These are phyloP conservation scores for Exophiala alcalophila DNA, from an alignment of 2,329 filamentous ascomycete species.

Conservation along the genomic window DNA sequence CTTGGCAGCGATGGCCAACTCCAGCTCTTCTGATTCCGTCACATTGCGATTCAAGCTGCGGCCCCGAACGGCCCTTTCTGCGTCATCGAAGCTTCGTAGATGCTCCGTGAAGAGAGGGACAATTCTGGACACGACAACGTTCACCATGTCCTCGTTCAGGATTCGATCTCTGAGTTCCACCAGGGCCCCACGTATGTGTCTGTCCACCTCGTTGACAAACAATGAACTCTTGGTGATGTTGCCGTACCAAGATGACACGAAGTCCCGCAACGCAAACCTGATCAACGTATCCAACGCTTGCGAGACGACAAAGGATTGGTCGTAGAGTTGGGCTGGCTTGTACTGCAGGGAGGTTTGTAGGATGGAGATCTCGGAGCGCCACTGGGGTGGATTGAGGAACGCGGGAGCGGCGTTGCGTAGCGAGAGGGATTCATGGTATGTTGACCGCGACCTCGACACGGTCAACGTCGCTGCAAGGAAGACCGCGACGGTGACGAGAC, in stretches of 20 bases:
- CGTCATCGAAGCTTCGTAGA: constrained; percentile 85
- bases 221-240: constrained; percentile 76
- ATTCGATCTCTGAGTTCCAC: constrained; percentile 69
- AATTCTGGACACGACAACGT: constrained; percentile 74
- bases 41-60: constrained; percentile 83
- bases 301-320: constrained; percentile 73
- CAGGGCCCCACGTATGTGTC: constrained; percentile 69
- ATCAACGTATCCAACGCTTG: constrained; percentile 76
- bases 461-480: constrained; percentile 56
- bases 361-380: constrained; percentile 67
- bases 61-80: constrained; percentile 81
- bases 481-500: constrained; percentile 55
- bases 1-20: constrained; percentile 91
- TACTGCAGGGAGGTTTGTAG: constrained; percentile 67
- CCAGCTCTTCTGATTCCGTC: constrained; percentile 93
- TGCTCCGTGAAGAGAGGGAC: constrained; percentile 87
- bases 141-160: constrained; percentile 74
- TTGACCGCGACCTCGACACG: constrained; percentile 32
- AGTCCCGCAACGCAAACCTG: constrained; percentile 73
- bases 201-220: constrained; percentile 86
- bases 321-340: constrained; percentile 66
- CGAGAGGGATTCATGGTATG: constrained; percentile 43
- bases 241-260: constrained; percentile 83
- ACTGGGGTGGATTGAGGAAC: constrained; percentile 63
- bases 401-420: constrained; percentile 41